Conservation (phyloP, 2,329 filamentous ascomycete species). For the Trichoderma sp. region DNA sequence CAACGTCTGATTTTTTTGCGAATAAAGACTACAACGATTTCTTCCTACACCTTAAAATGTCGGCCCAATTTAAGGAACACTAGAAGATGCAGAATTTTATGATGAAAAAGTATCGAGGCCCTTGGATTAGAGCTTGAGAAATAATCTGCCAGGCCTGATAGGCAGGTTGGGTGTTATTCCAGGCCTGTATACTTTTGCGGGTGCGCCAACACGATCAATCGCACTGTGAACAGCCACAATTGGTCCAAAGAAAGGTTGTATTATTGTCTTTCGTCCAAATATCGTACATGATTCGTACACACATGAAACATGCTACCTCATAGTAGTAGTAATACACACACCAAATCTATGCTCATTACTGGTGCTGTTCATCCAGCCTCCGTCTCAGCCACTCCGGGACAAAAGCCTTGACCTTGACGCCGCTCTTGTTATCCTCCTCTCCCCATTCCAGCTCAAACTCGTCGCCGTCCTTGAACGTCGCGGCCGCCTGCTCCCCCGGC, state of each 20-base stretch:
- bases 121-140: too few relatives aligned
- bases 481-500: slow-evolving; percentile 64
- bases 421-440: slow-evolving; percentile 39
- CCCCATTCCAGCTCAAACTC: slow-evolving; percentile 60
- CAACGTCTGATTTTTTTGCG: too few relatives aligned
- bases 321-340: not conserved
- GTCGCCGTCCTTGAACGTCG: slow-evolving; percentile 59
- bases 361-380: slow-evolving; percentile 36
- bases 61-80: too few relatives aligned
- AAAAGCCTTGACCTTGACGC: slow-evolving; percentile 70
- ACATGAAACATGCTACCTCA: not conserved
- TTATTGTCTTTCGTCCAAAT: not conserved
- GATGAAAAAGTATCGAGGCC: too few relatives aligned
- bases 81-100: too few relatives aligned
- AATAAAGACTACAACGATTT: too few relatives aligned
- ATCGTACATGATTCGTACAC: not conserved
- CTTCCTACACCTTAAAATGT: too few relatives aligned
- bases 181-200: not conserved
- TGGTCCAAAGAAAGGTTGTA: too few relatives aligned
- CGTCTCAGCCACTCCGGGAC: slow-evolving; percentile 72
- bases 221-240: not conserved
- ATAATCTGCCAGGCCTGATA: too few relatives aligned
- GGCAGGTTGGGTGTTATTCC: too few relatives aligned
- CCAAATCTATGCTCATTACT: slow-evolving; percentile 19
- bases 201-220: not conserved